Base-by-base conservation (phyloP, 1,139 yeast genomes). In the Meyerozyma sp. region DNA sequence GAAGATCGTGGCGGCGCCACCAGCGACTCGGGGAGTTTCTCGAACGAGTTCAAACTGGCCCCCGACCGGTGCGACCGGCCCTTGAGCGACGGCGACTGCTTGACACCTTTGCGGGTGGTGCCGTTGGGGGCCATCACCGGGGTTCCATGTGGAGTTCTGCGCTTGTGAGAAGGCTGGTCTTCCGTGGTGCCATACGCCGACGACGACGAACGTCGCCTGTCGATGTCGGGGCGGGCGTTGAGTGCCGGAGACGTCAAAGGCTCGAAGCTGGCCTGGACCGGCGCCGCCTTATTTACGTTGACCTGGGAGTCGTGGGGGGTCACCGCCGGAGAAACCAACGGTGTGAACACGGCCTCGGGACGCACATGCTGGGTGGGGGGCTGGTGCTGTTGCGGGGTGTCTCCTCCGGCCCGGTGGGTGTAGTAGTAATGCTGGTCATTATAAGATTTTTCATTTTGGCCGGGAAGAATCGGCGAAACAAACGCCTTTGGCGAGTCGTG, bases 271-370 rank as follows among this genome's bases (percentile, higher is more conserved):
- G 70, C 57, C 42, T 59, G 67, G 8, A 63, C 59, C 1, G 75
- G 70, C 9, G 62, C 56, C 54, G 62, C 49, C 32, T 55, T 54
- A 44, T 59, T 57, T 32, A 49, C 35, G 38, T 59, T 59, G 8
- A 59, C 56, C 40, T 57, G 63, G 18, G 59, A 53, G 32, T 82
- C 89, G 52, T 77, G 56, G 0, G 91, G 90, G 1, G 87, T 80
- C 21, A 77, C 82, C 3, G 85, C 84, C 0, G 95, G 95, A 2
- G 90, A 82, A 10, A 84, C 78, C 42, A 86, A 67, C 0, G 95
- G 94, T 0, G 94, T 85, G 60, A 81, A 84, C 5, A 77, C 75
- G 8, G 74, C 74, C 44, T 72, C 77, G 0, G 78, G 77, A 29
- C 73, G 57, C 1, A 73, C 66, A 46, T 68, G 72, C 39, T 58